These are phyloP conservation scores for Pythium angustatum DNA, from an alignment of 352 stramenopile genomes.

Conservation along the genomic window DNA sequence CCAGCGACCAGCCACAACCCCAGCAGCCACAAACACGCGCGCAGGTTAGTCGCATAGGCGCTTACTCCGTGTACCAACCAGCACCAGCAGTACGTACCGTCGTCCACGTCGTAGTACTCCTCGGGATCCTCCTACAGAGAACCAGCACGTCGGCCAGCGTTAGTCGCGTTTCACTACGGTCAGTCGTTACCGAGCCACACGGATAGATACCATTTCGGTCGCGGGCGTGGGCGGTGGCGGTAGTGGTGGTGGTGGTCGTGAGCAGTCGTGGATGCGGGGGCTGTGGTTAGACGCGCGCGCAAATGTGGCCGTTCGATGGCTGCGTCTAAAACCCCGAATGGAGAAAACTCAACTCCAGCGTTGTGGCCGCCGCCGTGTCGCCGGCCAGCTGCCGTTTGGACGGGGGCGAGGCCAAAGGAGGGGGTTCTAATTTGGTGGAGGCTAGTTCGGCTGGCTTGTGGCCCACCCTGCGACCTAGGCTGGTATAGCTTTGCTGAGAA, in stretches of 20 bases:
- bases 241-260: neutral
- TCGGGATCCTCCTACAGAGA: conserved; percentile 29
- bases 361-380: conserved; percentile 2
- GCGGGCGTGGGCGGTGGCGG: neutral
- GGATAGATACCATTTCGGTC: too few relatives aligned
- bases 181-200: too few relatives aligned
- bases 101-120: conserved; percentile 35
- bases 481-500: too few relatives aligned
- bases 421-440: conserved; percentile 4
- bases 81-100: conserved; percentile 5
- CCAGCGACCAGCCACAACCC: neutral
- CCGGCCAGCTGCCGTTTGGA: conserved; percentile 10
- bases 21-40: neutral
- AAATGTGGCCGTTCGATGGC: conserved; percentile 4
- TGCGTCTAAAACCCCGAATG: conserved; percentile 8
- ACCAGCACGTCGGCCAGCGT: neutral
- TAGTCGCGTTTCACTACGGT: too few relatives aligned
- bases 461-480: too few relatives aligned
- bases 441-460: too few relatives aligned
- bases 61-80: neutral
- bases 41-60: neutral
- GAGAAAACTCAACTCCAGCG: conserved; percentile 17
- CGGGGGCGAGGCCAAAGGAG: neutral
- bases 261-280: neutral
- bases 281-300: neutral